These are phyloP conservation scores for Salix koriyanagi DNA, from an alignment of 345 rosid genomes.

Conservation along the genomic window DNA sequence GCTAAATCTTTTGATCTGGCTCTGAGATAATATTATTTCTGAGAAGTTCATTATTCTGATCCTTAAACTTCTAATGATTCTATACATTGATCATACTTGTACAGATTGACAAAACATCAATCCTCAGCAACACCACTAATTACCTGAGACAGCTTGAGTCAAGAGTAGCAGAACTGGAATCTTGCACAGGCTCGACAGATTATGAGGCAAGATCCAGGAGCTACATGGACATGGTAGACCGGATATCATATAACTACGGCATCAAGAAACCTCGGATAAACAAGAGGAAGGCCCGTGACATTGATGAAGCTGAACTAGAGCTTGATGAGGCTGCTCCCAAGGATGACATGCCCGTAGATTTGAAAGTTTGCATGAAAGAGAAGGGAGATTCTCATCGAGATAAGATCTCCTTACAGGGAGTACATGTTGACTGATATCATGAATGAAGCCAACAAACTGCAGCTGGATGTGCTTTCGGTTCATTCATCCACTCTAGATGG, in stretches of 20 bases:
- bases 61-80: background rate
- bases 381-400: constrained; percentile 57
- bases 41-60: background rate
- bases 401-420: constrained; percentile 63
- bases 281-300: constrained; percentile 62
- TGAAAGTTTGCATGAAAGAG: constrained; percentile 45
- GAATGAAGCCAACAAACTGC: constrained; percentile 68
- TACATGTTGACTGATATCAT: constrained; percentile 66
- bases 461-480: constrained; percentile 62
- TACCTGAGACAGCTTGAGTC: constrained; percentile 66
- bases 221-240: constrained; percentile 44
- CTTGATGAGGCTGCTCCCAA: constrained; percentile 15
- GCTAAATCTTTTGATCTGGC: background rate
- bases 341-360: constrained; percentile 25
- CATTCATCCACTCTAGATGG: constrained; percentile 67
- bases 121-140: constrained; percentile 56
- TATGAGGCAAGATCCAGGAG: constrained; percentile 42
- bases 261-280: constrained; percentile 37
- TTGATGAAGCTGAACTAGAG: constrained; percentile 40
- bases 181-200: constrained; percentile 60
- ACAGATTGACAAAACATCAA: constrained; percentile 41
- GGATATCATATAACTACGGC: constrained; percentile 62
- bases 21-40: background rate
- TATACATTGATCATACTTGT: background rate
- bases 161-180: constrained; percentile 75